These are phyloP conservation scores for Fusarium multiceps DNA, from an alignment of 2,329 filamentous ascomycete species.

Conservation along the genomic window DNA sequence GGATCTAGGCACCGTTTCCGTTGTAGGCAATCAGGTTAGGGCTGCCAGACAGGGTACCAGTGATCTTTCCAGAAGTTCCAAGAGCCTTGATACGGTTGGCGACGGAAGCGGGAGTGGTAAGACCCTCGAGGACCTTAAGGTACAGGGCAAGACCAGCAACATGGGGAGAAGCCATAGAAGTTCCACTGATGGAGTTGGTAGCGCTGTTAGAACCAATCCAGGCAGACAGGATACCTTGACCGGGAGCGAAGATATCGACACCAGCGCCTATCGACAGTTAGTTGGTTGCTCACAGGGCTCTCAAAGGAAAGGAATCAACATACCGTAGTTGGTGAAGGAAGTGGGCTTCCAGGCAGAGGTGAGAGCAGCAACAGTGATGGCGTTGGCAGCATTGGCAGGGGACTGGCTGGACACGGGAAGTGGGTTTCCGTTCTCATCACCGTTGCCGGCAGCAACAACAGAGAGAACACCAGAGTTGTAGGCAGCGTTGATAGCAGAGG, in stretches of 20 bases:
- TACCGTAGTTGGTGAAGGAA: slow-evolving; percentile 4
- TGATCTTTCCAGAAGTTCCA: neutral
- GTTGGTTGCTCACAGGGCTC: neutral
- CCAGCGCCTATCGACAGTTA: neutral
- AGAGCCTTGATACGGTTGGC: neutral
- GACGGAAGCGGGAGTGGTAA: neutral
- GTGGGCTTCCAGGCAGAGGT: neutral
- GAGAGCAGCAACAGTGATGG: neutral
- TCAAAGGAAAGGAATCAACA: neutral
- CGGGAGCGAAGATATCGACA: neutral
- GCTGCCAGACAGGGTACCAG: neutral
- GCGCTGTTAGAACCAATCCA: neutral
- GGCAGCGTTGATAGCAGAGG: slow-evolving; percentile 1
- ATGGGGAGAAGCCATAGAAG: neutral
- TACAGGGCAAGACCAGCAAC: neutral
- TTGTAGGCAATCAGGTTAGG: slow-evolving; percentile 1
- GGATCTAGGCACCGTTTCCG: neutral
- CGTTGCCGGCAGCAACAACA: neutral
- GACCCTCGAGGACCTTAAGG: neutral
- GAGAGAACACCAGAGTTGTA: neutral
- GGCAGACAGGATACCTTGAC: neutral
- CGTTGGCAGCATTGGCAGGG: neutral
- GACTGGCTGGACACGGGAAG: neutral
- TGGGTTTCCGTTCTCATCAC: neutral
- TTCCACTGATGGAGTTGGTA: neutral